Conservation (phyloP, 768 basidiomycete species). For the Lactifluus subvellereus region DNA sequence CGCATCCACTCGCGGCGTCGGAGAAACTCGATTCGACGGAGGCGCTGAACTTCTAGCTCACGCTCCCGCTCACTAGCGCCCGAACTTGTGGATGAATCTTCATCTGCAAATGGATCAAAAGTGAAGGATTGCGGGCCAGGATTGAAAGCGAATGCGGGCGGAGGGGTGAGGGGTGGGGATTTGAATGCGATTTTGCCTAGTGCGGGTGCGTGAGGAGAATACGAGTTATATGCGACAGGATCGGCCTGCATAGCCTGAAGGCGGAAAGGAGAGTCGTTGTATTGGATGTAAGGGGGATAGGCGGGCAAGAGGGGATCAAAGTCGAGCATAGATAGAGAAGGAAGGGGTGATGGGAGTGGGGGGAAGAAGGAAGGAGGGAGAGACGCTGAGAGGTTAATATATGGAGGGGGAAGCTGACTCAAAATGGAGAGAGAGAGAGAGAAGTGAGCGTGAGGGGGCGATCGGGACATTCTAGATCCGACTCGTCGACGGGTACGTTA, state of each 20-base stretch:
- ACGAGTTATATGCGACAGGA: slow-evolving; percentile 8
- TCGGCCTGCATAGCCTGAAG: slow-evolving; percentile 11
- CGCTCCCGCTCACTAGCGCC: slow-evolving; percentile 12
- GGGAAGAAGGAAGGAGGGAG: not conserved
- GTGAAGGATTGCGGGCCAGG: slow-evolving; percentile 16
- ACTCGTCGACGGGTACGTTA: not conserved
- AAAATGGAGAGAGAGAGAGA: not conserved
- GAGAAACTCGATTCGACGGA: slow-evolving; percentile 22
- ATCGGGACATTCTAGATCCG: slow-evolving; percentile 23
- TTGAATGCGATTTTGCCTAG: slow-evolving; percentile 1
- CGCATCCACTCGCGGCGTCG: slow-evolving; percentile 25
- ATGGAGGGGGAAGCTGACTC: slow-evolving; percentile 13
- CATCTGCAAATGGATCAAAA: slow-evolving; percentile 25
- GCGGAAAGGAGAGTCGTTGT: slow-evolving; percentile 6
- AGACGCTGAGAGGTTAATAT: slow-evolving; percentile 19
- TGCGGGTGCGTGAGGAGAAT: not conserved
- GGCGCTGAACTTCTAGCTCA: slow-evolving; percentile 18
- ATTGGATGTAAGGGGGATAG: slow-evolving; percentile 7
- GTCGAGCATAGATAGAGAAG: slow-evolving; percentile 11
- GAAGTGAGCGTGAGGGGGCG: slow-evolving; percentile 3
- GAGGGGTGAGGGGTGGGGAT: not conserved
- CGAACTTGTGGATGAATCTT: slow-evolving; percentile 20
- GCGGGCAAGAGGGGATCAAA: slow-evolving; percentile 10
- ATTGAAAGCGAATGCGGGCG: not conserved
- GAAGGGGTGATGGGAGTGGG: not conserved